phyloP scores from a whole-genome alignment of 495 filamentous ascomycete species.

The Neohortaea acidophila region DNA sequence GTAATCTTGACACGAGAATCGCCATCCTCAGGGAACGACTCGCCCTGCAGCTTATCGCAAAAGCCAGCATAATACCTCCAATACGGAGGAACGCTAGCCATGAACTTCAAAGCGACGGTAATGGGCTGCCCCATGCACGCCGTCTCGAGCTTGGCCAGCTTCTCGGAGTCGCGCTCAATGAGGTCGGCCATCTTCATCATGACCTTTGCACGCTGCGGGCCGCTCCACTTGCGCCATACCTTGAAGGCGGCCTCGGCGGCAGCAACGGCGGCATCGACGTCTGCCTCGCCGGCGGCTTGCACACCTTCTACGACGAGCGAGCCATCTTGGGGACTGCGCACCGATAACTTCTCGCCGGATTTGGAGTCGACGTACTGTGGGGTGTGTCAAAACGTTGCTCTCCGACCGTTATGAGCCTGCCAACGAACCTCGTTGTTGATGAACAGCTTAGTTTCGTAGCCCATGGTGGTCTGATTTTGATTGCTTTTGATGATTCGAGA shows the following conservation, averaged over 20 bases:
- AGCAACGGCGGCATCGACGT: conserved; percentile 25
- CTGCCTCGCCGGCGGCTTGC: conserved; percentile 18
- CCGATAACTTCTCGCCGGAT: conserved; percentile 22
- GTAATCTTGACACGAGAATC: conserved; percentile 24
- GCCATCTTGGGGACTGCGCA: conserved; percentile 26
- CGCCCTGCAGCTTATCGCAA: conserved; percentile 13
- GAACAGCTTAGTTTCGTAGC: conserved; percentile 6
- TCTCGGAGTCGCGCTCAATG: conserved; percentile 20
- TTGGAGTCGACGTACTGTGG: conserved; percentile 28
- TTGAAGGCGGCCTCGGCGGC: conserved; percentile 21
- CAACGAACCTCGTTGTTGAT: conserved; percentile 6
- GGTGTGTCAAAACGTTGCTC: too few species aligned
- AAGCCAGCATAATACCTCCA: conserved; percentile 11
- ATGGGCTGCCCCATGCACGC: conserved; percentile 6
- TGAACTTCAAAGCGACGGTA: neutral
- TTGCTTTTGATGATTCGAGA: too few species aligned
- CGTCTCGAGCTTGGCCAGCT: conserved; percentile 4
- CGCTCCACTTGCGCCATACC: conserved; percentile 16
- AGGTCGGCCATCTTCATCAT: conserved; percentile 28
- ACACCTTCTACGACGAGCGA: conserved; percentile 23
- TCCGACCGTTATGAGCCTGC: too few species aligned
- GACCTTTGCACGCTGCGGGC: conserved; percentile 19
- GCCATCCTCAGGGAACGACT: conserved; percentile 11
- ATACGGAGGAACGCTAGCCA: neutral
- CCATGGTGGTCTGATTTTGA: too few species aligned